These are phyloP conservation scores for Clonostachys rhizophaga DNA, from an alignment of 2,329 filamentous ascomycete species.

Conservation along the genomic window DNA sequence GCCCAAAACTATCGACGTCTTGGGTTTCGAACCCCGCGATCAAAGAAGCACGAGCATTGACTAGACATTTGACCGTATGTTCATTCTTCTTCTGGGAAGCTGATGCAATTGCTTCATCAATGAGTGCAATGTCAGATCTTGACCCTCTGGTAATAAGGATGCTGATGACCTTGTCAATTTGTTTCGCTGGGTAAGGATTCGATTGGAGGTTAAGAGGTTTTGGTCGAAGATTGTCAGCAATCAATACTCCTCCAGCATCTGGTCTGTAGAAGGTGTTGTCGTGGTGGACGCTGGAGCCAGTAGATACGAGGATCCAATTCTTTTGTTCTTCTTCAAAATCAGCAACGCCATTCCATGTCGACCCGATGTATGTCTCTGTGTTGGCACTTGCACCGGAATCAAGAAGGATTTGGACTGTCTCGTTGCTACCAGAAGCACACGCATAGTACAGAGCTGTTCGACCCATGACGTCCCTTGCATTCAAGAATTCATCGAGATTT, in stretches of 20 bases:
- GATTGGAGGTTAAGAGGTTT: background rate
- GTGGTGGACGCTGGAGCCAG: background rate
- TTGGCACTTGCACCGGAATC: background rate
- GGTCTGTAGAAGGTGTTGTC: background rate
- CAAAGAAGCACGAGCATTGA: background rate
- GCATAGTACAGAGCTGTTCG: background rate
- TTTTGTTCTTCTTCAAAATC: background rate
- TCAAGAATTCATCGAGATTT: background rate
- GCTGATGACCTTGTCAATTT: background rate
- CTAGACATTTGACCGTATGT: background rate
- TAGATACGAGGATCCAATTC: background rate
- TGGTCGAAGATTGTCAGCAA: background rate
- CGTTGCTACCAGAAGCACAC: background rate
- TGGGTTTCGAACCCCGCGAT: too few relatives aligned
- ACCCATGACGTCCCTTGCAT: background rate
- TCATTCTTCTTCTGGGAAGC: background rate
- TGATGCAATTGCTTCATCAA: background rate
- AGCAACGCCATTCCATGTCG: background rate
- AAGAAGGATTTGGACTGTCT: background rate
- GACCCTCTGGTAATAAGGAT: background rate
- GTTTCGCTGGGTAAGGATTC: background rate
- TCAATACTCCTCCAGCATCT: background rate
- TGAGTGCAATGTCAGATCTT: background rate
- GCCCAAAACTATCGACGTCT: too few relatives aligned
- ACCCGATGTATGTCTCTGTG: background rate